phyloP scores from a whole-genome alignment of 2,329 filamentous ascomycete genomes.

The Trematosphaeria pertusa region DNA sequence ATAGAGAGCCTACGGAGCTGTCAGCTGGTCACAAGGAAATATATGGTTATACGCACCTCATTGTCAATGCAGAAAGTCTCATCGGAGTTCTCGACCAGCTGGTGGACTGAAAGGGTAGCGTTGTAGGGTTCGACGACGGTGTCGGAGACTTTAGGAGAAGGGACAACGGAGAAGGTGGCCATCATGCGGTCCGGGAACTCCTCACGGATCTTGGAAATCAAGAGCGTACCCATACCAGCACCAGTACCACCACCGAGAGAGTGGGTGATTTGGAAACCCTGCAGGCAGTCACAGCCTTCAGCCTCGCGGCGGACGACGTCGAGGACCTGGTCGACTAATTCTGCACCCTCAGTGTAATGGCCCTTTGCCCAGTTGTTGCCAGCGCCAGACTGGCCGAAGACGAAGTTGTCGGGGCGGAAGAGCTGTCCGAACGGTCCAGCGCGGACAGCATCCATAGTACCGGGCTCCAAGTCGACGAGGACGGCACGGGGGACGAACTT shows the following conservation, averaged over 20 bases:
- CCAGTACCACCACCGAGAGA: slow-evolving; percentile 99
- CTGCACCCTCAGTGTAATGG: slow-evolving; percentile 99
- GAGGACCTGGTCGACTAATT: slow-evolving; percentile 97
- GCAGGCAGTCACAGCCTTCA: slow-evolving; percentile 98
- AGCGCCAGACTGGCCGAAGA: slow-evolving; percentile 98
- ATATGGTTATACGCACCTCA: slow-evolving; percentile 63
- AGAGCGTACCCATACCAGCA: slow-evolving; percentile 99
- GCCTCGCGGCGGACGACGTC: slow-evolving; percentile 99
- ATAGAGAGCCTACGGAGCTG: slow-evolving; percentile 75
- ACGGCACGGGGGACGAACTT: slow-evolving; percentile 99
- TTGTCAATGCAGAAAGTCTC: slow-evolving; percentile 99
- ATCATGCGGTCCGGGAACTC: slow-evolving; percentile 99
- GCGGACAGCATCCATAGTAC: slow-evolving; percentile 99
- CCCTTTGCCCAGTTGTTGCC: slow-evolving; percentile 99
- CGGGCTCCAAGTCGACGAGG: slow-evolving; percentile 98
- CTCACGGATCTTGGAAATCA: slow-evolving; percentile 99
- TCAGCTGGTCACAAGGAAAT: slow-evolving; percentile 19
- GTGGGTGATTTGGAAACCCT: slow-evolving; percentile 99
- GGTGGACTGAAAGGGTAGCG: slow-evolving; percentile 97
- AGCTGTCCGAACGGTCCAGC: slow-evolving; percentile 98
- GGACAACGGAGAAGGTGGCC: slow-evolving; percentile 99
- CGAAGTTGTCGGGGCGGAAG: slow-evolving; percentile 99
- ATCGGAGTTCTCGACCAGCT: slow-evolving; percentile 99
- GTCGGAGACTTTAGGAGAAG: slow-evolving; percentile 99
- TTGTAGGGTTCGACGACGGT: slow-evolving; percentile 99